Conservation (phyloP, 2,329 filamentous ascomycete genomes). For the Lasiodiplodia hormozganensis region DNA sequence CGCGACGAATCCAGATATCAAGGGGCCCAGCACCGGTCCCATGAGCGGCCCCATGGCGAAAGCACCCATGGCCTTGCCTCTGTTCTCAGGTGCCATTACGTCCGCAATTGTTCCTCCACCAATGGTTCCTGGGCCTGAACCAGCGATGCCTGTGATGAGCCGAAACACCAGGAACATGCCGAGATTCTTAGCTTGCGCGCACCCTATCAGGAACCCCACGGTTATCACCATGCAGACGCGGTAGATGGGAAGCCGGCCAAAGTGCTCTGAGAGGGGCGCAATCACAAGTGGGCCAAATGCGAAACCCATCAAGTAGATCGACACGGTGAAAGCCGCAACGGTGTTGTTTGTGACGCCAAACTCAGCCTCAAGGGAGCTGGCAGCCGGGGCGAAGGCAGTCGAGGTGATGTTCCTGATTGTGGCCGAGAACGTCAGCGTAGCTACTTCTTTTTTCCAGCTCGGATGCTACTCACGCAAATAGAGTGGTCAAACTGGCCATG, state of each 20-base stretch:
- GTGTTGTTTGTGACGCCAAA: slow-evolving; percentile 30
- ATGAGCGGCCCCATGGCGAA: slow-evolving; percentile 60
- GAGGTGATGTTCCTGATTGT: slow-evolving; percentile 30
- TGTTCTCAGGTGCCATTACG: slow-evolving; percentile 53
- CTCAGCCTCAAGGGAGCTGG: slow-evolving; percentile 25
- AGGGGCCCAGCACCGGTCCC: slow-evolving; percentile 52
- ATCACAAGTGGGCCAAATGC: slow-evolving; percentile 40
- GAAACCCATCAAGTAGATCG: slow-evolving; percentile 38
- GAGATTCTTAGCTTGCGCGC: slow-evolving; percentile 34
- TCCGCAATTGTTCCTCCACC: slow-evolving; percentile 61
- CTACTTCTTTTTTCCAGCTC: not conserved
- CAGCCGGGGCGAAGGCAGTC: slow-evolving; percentile 32
- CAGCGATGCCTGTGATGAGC: slow-evolving; percentile 37
- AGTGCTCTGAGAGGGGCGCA: slow-evolving; percentile 39
- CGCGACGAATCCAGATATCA: slow-evolving; percentile 33
- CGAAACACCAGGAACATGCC: slow-evolving; percentile 38
- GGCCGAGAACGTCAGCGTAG: not conserved
- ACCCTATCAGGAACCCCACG: slow-evolving; percentile 37
- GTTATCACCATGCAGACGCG: slow-evolving; percentile 33
- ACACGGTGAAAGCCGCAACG: slow-evolving; percentile 33
- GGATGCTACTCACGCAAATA: not conserved
- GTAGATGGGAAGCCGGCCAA: slow-evolving; percentile 35
- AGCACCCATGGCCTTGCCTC: slow-evolving; percentile 57
- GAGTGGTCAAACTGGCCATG: slow-evolving; percentile 29
- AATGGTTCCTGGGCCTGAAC: slow-evolving; percentile 46